Evolutionary conservation across 441 rosid genomes (phyloP), one percentile per base, ranked within the genome.

Genomic region (Eruca vesicaria): DNA sequence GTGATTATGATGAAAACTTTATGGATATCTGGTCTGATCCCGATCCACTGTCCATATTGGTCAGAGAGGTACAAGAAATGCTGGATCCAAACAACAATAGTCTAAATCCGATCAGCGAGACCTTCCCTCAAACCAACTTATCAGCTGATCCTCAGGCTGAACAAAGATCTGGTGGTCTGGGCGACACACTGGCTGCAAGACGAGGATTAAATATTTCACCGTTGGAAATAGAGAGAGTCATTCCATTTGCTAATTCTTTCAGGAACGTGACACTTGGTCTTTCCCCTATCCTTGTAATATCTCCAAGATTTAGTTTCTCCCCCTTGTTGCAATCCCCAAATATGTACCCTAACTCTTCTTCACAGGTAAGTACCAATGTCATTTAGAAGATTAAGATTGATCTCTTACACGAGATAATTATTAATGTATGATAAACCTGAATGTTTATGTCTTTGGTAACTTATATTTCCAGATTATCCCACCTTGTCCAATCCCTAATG

Each of bases 171-270:
- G 33, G 56, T 50, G 11, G 73, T 59, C 84, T 86, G 12, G 68
- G 71, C 3, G 11, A 50, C 21, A 50, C 10, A 16, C 0, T 50
- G 23, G 84, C 87, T 1, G 80, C 84, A 21, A 81, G 89, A 71
- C 75, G 76, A 52, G 92, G 87, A 14, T 82, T 83, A 45, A 78
- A 73, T 35, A 84, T 82, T 71, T 87, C 87, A 0, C 75, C 72
- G 56, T 73, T 87, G 26, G 74, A 87, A 20, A 84, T 80, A 36
- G 82, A 80, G 20, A 81, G 79, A 66, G 80, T 76, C 20, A 57
- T 4, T 38, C 63, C 53, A 5, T 56, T 7, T 32, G 59, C 16
- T 76, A 10, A 20, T 3, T 16, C 35, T 32, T 70, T 64, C 32
- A 14, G 60, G 26, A 64, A 6, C 26, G 2, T 66, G 21, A 31